phyloP scores from a whole-genome alignment of 441 rosid genomes.

The Euphorbia celastroides region DNA sequence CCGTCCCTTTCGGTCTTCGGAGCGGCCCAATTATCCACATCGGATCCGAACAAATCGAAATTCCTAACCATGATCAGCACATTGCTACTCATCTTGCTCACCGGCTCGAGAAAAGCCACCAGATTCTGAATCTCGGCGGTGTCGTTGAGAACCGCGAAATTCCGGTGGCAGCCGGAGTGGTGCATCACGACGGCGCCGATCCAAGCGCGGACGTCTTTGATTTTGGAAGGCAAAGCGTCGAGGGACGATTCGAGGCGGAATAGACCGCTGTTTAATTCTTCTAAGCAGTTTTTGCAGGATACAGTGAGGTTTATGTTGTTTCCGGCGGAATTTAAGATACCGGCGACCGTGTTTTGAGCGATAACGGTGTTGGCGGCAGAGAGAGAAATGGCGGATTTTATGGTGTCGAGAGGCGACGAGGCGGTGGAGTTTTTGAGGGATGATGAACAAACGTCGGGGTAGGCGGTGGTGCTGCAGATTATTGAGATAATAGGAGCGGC shows the following conservation, averaged over 20 bases:
- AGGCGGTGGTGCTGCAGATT: neutral
- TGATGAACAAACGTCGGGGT: neutral
- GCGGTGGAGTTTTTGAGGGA: neutral
- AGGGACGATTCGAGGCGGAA: constrained; percentile 38
- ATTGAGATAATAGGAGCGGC: neutral
- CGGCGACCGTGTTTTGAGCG: neutral
- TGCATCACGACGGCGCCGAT: constrained; percentile 59
- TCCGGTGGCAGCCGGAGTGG: constrained; percentile 70
- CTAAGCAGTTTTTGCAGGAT: constrained; percentile 25
- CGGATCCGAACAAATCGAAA: constrained; percentile 47
- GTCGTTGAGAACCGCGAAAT: constrained; percentile 53
- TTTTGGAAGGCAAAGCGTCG: constrained; percentile 27
- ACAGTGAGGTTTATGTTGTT: neutral
- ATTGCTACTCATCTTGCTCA: constrained; percentile 46
- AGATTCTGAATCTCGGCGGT: constrained; percentile 41
- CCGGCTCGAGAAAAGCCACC: constrained; percentile 40
- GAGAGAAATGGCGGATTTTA: neutral
- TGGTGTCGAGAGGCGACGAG: neutral
- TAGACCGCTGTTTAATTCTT: constrained; percentile 39
- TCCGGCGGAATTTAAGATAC: neutral
- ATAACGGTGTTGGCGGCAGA: neutral
- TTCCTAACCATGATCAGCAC: constrained; percentile 63
- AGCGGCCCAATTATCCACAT: constrained; percentile 45
- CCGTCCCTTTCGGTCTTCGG: constrained; percentile 73
- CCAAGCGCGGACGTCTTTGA: constrained; percentile 75